Evolutionary conservation across 2,329 filamentous ascomycete genomes (phyloP).

Genomic region (Thelonectria blattea): DNA sequence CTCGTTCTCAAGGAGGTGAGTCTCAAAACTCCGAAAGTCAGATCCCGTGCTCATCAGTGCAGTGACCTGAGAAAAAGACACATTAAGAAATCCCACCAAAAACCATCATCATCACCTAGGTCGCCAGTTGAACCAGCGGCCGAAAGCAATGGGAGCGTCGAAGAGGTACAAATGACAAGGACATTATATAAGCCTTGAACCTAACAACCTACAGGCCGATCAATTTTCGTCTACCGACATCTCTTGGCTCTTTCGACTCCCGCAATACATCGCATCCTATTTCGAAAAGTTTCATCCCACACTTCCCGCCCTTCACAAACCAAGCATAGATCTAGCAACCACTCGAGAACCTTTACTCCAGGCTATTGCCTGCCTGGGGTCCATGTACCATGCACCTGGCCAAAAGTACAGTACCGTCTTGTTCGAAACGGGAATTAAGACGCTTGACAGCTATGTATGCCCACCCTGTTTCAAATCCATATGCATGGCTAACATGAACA

Average conservation of each 20-base stretch:
- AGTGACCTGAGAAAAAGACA: constrained; percentile 22
- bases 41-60: background rate
- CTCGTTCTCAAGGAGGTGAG: constrained; percentile 23
- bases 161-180: constrained; percentile 2
- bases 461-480: background rate
- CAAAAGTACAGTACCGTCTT: constrained; percentile 7
- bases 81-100: constrained; percentile 16
- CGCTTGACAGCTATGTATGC: constrained; percentile 15
- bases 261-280: constrained; percentile 18
- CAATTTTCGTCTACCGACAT: constrained; percentile 13
- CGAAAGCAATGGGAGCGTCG: background rate
- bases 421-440: constrained; percentile 14
- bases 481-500: background rate
- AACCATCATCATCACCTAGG: constrained; percentile 5
- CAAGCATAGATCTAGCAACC: constrained; percentile 16
- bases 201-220: background rate
- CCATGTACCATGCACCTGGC: constrained; percentile 11
- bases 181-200: too few relatives aligned
- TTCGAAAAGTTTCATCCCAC: constrained; percentile 20
- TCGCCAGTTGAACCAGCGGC: constrained; percentile 2
- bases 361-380: constrained; percentile 19
- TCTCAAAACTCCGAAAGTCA: background rate
- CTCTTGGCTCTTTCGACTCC: constrained; percentile 19
- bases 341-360: constrained; percentile 17
- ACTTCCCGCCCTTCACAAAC: constrained; percentile 12